Percentiles rank a stretch among this genome's conserved stretches.
These are phyloP conservation scores for Penicillium verhagenii DNA, from an alignment of 495 filamentous ascomycete genomes.

Conservation along the genomic window DNA sequence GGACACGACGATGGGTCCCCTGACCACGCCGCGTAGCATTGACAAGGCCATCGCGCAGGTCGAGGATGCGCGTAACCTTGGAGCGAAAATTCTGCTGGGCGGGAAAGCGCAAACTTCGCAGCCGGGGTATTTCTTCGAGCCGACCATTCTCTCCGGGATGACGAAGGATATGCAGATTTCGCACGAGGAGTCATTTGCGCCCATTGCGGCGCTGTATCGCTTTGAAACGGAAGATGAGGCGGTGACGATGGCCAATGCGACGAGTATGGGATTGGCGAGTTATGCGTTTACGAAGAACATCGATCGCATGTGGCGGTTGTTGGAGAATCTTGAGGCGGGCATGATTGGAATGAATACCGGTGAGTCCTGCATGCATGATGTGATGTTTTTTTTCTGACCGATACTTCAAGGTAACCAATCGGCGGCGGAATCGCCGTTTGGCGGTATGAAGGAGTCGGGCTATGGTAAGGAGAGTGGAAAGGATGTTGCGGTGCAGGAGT, in stretches of 20 bases:
- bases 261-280: conserved; percentile 67
- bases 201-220: conserved; percentile 62
- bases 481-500: conserved; percentile 68
- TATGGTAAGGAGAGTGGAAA: conserved; percentile 77
- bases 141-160: conserved; percentile 64
- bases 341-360: conserved; percentile 75
- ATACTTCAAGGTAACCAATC: conserved; percentile 53
- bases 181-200: conserved; percentile 69
- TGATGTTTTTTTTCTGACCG: neutral
- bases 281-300: conserved; percentile 76
- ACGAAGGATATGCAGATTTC: conserved; percentile 64
- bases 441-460: conserved; percentile 73
- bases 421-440: conserved; percentile 70
- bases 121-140: conserved; percentile 69
- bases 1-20: conserved; percentile 63
- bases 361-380: conserved; percentile 14
- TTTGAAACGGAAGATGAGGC: conserved; percentile 73
- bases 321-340: conserved; percentile 73
- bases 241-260: conserved; percentile 60
- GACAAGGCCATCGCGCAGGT: conserved; percentile 63
- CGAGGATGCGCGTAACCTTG: conserved; percentile 59
- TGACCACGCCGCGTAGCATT: conserved; percentile 62
- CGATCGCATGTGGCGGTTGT: conserved; percentile 67
- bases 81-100: conserved; percentile 58
- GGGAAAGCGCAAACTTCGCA: conserved; percentile 49